These are phyloP conservation scores for Oldenlandia corymbosa DNA, from an alignment of 257 asterid species.

Conservation along the genomic window DNA sequence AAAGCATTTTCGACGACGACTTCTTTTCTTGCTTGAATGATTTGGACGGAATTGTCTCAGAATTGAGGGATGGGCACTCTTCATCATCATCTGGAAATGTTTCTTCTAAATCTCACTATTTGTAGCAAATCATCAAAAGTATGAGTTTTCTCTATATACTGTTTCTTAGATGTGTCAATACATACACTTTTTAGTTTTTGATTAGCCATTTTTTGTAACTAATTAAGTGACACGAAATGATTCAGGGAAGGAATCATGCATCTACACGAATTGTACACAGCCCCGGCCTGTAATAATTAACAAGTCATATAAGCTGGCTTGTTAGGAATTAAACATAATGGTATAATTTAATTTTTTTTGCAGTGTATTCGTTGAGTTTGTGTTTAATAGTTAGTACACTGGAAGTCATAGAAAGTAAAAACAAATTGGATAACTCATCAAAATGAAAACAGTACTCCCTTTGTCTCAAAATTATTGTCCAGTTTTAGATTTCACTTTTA, in stretches of 20 bases:
- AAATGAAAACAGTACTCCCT: too few species aligned
- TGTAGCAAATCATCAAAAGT: conserved; percentile 3
- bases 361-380: too few species aligned
- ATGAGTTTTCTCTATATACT: neutral
- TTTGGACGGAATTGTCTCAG: conserved; percentile 33
- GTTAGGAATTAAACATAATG: too few species aligned
- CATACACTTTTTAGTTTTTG: neutral
- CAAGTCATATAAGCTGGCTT: neutral
- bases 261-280: neutral
- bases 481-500: too few species aligned
- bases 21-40: conserved; percentile 66
- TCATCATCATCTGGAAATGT: neutral
- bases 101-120: neutral
- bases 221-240: neutral
- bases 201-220: neutral
- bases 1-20: conserved; percentile 40
- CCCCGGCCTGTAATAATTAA: neutral
- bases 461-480: too few species aligned
- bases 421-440: too few species aligned
- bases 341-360: too few species aligned
- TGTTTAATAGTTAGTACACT: too few species aligned
- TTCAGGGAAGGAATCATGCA: neutral
- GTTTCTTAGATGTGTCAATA: neutral
- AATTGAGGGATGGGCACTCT: conserved; percentile 5
- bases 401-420: too few species aligned